phyloP scores from a whole-genome alignment of 2,329 filamentous ascomycete species.

The Nigrospora sphaerica region DNA sequence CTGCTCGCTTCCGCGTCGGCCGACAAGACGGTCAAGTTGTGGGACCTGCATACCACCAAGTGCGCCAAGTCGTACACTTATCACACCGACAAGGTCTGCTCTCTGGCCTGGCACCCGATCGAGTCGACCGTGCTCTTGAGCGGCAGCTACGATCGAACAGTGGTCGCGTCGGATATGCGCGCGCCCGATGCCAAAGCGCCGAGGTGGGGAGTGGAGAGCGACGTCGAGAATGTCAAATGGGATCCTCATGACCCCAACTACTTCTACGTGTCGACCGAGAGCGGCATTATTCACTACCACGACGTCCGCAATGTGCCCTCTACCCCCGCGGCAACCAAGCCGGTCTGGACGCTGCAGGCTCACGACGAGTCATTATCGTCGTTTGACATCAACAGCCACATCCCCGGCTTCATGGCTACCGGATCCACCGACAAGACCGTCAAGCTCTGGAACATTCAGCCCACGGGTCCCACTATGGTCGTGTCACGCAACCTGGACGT shows the following conservation, averaged over 20 bases:
- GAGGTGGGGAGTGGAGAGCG: conserved; percentile 89
- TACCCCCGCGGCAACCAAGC: conserved; percentile 67
- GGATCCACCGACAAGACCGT: conserved; percentile 92
- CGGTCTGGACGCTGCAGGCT: conserved; percentile 90
- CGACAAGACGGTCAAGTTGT: conserved; percentile 95
- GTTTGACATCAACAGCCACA: conserved; percentile 83
- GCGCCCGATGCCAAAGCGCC: conserved; percentile 76
- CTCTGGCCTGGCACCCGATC: conserved; percentile 83
- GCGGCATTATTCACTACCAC: conserved; percentile 85
- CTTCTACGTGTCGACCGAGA: conserved; percentile 94
- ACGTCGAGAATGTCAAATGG: conserved; percentile 90
- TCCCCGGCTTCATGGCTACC: conserved; percentile 89
- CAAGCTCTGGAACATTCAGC: conserved; percentile 90
- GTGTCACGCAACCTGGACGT: conserved; percentile 88
- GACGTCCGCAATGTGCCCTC: conserved; percentile 73
- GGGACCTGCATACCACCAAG: conserved; percentile 87
- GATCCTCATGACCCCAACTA: conserved; percentile 87
- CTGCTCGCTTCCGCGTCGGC: conserved; percentile 91
- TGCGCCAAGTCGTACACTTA: conserved; percentile 94
- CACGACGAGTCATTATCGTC: conserved; percentile 88
- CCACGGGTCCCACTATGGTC: conserved; percentile 79
- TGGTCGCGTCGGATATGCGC: conserved; percentile 94
- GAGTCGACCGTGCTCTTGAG: conserved; percentile 86
- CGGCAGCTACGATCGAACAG: conserved; percentile 89
- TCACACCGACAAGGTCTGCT: conserved; percentile 97